These are phyloP conservation scores for Penicillium oxalicum DNA, from an alignment of 2,329 filamentous ascomycete genomes.

Conservation along the genomic window DNA sequence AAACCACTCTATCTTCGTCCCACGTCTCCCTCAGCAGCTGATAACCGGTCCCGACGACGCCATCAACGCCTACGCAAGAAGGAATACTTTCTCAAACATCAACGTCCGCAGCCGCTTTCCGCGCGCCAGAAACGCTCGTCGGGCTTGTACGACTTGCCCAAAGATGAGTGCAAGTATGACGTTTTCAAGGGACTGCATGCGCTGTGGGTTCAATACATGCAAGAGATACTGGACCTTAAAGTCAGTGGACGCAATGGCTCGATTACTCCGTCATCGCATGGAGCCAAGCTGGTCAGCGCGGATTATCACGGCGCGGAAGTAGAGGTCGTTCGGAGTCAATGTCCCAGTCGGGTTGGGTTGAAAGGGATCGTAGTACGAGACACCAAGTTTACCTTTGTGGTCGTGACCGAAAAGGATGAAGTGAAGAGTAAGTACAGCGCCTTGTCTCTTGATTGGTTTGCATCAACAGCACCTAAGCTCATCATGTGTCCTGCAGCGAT, in stretches of 20 bases:
- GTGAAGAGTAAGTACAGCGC: constrained; percentile 54
- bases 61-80: constrained; percentile 44
- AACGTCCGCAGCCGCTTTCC: constrained; percentile 64
- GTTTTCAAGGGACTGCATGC: constrained; percentile 71
- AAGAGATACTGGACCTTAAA: constrained; percentile 66
- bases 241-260: constrained; percentile 17
- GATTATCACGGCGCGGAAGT: constrained; percentile 86
- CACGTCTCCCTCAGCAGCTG: constrained; percentile 59
- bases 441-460: background rate
- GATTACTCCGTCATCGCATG: constrained; percentile 52
- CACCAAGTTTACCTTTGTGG: constrained; percentile 76
- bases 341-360: constrained; percentile 73
- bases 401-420: constrained; percentile 66
- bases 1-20: constrained; percentile 74
- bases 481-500: constrained; percentile 46
- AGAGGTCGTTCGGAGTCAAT: constrained; percentile 75
- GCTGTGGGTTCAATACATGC: constrained; percentile 80
- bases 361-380: constrained; percentile 85
- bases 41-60: constrained; percentile 51
- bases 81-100: constrained; percentile 42
- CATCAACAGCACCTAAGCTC: background rate
- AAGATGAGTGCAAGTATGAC: constrained; percentile 61
- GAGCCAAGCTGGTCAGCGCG: constrained; percentile 66
- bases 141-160: constrained; percentile 68
- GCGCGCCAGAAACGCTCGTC: constrained; percentile 69